Percentiles rank a stretch among this genome's conserved stretches.
These are phyloP conservation scores for Aschersonia sp. DNA, from an alignment of 2,329 filamentous ascomycete species.

Conservation along the genomic window DNA sequence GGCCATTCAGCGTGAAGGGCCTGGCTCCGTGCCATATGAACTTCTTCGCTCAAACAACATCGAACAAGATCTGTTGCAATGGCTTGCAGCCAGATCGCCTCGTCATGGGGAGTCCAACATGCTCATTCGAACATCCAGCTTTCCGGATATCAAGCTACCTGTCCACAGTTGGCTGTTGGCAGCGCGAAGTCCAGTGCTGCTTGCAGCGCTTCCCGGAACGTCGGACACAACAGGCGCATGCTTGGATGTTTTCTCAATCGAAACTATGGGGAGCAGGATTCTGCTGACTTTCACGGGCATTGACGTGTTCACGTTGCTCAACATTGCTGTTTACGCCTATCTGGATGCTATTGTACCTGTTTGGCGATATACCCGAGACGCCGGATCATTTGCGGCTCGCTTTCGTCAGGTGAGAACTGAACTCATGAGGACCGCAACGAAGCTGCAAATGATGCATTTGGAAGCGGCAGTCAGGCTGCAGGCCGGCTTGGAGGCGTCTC, in stretches of 20 bases:
- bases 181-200: slow-evolving; percentile 56
- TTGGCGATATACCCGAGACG: slow-evolving; percentile 65
- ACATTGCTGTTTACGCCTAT: slow-evolving; percentile 68
- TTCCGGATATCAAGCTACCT: slow-evolving; percentile 59
- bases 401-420: slow-evolving; percentile 73
- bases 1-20: slow-evolving; percentile 20
- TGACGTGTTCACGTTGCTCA: slow-evolving; percentile 67
- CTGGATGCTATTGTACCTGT: slow-evolving; percentile 68
- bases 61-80: slow-evolving; percentile 43
- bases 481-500: slow-evolving; percentile 43
- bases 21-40: slow-evolving; percentile 33
- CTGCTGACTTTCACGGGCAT: slow-evolving; percentile 51
- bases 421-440: slow-evolving; percentile 70
- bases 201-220: slow-evolving; percentile 39
- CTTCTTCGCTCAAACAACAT: slow-evolving; percentile 50
- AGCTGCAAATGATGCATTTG: slow-evolving; percentile 54
- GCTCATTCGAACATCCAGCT: slow-evolving; percentile 38
- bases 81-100: slow-evolving; percentile 27
- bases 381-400: slow-evolving; percentile 49
- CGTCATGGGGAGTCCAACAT: slow-evolving; percentile 27
- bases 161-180: slow-evolving; percentile 70
- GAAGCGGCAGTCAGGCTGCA: slow-evolving; percentile 69
- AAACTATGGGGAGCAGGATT: slow-evolving; percentile 30
- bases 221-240: not conserved
- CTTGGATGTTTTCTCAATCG: slow-evolving; percentile 11